Percentiles rank a stretch among this genome's conserved stretches.
These are phyloP conservation scores for Mycena sp. DNA, from an alignment of 1,284 basidiomycete genomes.

Conservation along the genomic window DNA sequence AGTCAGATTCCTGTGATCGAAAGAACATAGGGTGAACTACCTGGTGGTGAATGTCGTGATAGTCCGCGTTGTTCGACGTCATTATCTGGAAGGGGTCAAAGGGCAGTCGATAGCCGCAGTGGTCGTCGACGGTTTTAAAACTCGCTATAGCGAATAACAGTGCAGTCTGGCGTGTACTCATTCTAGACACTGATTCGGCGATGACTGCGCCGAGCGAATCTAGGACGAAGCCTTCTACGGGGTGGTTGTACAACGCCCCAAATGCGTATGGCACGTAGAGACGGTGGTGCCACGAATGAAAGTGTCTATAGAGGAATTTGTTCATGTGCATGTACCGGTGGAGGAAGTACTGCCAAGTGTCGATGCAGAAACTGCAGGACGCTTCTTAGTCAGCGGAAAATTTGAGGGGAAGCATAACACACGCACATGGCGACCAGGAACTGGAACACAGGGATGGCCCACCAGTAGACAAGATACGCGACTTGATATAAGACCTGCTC, in stretches of 20 bases:
- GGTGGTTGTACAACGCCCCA: constrained; percentile 98
- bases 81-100: constrained; percentile 91
- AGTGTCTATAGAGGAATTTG: constrained; percentile 89
- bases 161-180: constrained; percentile 88
- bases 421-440: constrained; percentile 88
- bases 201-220: constrained; percentile 87
- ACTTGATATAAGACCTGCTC: constrained; percentile 55
- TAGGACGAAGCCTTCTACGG: constrained; percentile 92
- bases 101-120: constrained; percentile 92
- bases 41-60: constrained; percentile 99
- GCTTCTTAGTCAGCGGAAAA: constrained; percentile 21
- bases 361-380: constrained; percentile 88
- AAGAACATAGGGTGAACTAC: constrained; percentile 47
- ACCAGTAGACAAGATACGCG: constrained; percentile 91
- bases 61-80: constrained; percentile 95
- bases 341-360: constrained; percentile 98
- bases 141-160: constrained; percentile 88
- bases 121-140: constrained; percentile 97
- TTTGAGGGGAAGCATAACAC: background rate
- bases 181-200: constrained; percentile 75
- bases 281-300: constrained; percentile 96
- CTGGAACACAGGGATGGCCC: constrained; percentile 85
- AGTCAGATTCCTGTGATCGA: constrained; percentile 4
- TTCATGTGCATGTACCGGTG: constrained; percentile 94
- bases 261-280: constrained; percentile 98